Conservation (phyloP, 1,284 basidiomycete species). For the Neotropicomus parvogracilis region DNA sequence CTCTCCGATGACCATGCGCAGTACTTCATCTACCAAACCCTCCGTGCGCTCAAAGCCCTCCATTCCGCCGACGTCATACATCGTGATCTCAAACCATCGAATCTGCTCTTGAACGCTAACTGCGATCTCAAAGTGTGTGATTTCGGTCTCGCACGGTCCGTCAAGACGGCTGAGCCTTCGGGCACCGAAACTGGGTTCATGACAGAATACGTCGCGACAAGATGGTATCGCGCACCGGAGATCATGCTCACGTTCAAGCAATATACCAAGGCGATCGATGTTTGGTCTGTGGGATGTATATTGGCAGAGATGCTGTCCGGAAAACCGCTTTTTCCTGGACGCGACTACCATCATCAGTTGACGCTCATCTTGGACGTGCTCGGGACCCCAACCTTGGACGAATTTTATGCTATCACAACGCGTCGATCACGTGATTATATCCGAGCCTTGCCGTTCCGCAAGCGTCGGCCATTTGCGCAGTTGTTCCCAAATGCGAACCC, state of each 20-base stretch:
- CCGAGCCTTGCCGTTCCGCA: constrained; percentile 83
- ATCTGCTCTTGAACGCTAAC: constrained; percentile 89
- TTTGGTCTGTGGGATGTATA: constrained; percentile 97
- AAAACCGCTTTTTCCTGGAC: constrained; percentile 92
- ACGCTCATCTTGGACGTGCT: constrained; percentile 88
- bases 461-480: constrained; percentile 71
- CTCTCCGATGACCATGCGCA: constrained; percentile 78
- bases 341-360: constrained; percentile 95
- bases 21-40: constrained; percentile 83
- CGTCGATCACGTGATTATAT: constrained; percentile 87
- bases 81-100: constrained; percentile 90
- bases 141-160: constrained; percentile 86
- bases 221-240: constrained; percentile 92
- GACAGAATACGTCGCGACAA: constrained; percentile 93
- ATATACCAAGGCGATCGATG: constrained; percentile 92
- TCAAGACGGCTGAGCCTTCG: constrained; percentile 80
- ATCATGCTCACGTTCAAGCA: constrained; percentile 97
- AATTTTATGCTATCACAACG: constrained; percentile 88
- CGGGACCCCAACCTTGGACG: constrained; percentile 89
- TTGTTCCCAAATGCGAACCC: constrained; percentile 87
- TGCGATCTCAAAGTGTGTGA: constrained; percentile 95
- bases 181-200: constrained; percentile 85
- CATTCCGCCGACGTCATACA: constrained; percentile 89
- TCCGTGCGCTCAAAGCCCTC: constrained; percentile 90
- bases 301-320: constrained; percentile 95